Base-by-base conservation (phyloP, 1,139 yeast genomes). In the Yamadazyma membranifaciens region DNA sequence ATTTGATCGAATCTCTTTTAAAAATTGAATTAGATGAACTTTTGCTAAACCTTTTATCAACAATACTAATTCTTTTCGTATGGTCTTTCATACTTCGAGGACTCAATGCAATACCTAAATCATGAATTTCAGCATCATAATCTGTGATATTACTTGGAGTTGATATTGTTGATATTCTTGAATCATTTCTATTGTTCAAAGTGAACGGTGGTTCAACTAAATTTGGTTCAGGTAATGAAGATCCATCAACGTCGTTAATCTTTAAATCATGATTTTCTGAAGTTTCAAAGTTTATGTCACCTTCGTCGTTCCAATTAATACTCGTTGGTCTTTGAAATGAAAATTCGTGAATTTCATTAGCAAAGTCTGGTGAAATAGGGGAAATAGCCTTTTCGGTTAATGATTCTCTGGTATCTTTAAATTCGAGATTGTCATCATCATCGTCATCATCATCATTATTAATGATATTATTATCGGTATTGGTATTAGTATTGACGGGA, bases 301-400 rank as follows among this genome's bases (percentile, higher is more conserved):
- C 30, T 13, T 44, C 73, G 37, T 71, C 74, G 44, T 67, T 68
- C 77, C 78, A 72, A 45, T 67, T 69, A 24, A 72, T 65, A 48
- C 75, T 69, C 0, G 67, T 57, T 3, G 75, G 69, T 40, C 65
- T 56, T 45, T 69, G 74, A 48, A 72, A 72, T 2, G 76, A 69
- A 12, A 63, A 56, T 38, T 59, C 65, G 27, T 60, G 58, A 9
- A 45, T 42, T 26, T 47, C 54, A 20, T 46, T 47, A 16, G 51
- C 45, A 14, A 48, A 44, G 17, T 45, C 44, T n/a, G 48, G 45
- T 15, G 45, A 37, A 4, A 47, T 26, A 9, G 27, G 29, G 15
- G 10, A 6, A 22, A 20, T 20, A 6, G 24, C 24, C 24, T 22
- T 24, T 9, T 22, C 17, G 7, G n/a, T 16, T 16, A 34, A 34